Evolutionary conservation across 1,284 basidiomycete genomes (phyloP).

Genomic region (Puccinia horiana): DNA sequence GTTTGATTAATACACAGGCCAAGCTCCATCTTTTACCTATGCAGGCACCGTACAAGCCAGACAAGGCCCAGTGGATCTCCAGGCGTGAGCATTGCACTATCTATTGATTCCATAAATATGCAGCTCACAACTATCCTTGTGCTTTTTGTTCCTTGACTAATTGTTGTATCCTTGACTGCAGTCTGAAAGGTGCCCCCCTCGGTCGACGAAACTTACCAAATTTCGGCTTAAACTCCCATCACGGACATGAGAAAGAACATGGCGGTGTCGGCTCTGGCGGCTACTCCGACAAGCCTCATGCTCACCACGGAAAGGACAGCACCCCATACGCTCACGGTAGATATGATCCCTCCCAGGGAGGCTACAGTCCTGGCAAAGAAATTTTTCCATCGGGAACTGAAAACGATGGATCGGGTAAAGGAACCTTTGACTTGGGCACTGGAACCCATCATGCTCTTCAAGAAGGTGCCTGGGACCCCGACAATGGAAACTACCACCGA

Average conservation of each 20-base stretch:
- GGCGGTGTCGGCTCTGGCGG: not conserved
- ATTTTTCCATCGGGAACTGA: not conserved
- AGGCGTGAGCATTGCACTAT: not conserved
- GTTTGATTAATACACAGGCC: not conserved
- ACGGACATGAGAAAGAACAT: not conserved
- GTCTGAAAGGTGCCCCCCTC: constrained; percentile 16
- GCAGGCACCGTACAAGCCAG: not conserved
- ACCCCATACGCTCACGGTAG: constrained; percentile 5
- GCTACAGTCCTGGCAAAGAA: not conserved
- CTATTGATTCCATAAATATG: not conserved
- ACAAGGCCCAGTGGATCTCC: constrained; percentile 6
- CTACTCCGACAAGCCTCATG: not conserved
- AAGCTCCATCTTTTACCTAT: constrained; percentile 12
- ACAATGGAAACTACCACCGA: not conserved
- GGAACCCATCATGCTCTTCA: constrained; percentile 1
- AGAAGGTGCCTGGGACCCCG: not conserved
- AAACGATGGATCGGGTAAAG: not conserved
- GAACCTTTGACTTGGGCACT: not conserved
- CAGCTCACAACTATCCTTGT: not conserved
- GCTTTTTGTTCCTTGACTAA: not conserved
- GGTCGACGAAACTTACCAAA: not conserved
- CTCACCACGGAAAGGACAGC: not conserved
- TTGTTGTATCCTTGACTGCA: not conserved
- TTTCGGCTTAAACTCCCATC: not conserved
- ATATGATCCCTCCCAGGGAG: constrained; percentile 1